Evolutionary conservation across 176 grass and related monocot genomes (phyloP).

Genomic region (Oryza rufipogon): DNA sequence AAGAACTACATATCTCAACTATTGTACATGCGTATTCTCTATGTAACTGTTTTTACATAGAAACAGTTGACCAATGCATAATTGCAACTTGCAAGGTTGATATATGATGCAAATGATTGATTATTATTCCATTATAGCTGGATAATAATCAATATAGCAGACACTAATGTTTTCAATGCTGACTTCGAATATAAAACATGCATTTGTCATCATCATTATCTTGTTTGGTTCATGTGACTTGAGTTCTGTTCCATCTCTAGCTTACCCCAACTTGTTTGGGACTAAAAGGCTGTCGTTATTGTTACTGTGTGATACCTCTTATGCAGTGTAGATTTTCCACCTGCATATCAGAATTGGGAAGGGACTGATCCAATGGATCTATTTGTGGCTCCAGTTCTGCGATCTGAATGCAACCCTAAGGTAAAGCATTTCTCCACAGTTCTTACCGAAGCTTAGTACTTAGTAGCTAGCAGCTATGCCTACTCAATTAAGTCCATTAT

Average conservation of each 20-base stretch:
- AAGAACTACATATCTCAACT: neutral
- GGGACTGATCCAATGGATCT: constrained; percentile 87
- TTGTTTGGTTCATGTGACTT: neutral
- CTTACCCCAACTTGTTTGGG: neutral
- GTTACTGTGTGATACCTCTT: constrained; percentile 10
- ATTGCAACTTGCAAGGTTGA: neutral
- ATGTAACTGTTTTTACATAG: constrained; percentile 6
- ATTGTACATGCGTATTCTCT: constrained; percentile 9
- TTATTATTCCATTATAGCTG: constrained; percentile 17
- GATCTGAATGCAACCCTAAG: constrained; percentile 96
- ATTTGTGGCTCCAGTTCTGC: constrained; percentile 83
- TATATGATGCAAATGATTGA: neutral
- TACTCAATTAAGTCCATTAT: constrained; percentile 12
- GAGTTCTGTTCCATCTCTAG: neutral
- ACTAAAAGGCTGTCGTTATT: neutral
- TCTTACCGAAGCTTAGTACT: constrained; percentile 11
- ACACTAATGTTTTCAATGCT: constrained; percentile 10
- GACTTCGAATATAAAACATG: constrained; percentile 1
- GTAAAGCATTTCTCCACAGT: constrained; percentile 45
- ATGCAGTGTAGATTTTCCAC: constrained; percentile 90
- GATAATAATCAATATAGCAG: constrained; percentile 1
- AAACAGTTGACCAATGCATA: neutral
- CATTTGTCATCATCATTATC: neutral
- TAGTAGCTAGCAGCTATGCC: neutral
- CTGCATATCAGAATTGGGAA: constrained; percentile 96